Conservation (phyloP, 176 grass and related monocot genomes). For the Carex myosuroides region DNA sequence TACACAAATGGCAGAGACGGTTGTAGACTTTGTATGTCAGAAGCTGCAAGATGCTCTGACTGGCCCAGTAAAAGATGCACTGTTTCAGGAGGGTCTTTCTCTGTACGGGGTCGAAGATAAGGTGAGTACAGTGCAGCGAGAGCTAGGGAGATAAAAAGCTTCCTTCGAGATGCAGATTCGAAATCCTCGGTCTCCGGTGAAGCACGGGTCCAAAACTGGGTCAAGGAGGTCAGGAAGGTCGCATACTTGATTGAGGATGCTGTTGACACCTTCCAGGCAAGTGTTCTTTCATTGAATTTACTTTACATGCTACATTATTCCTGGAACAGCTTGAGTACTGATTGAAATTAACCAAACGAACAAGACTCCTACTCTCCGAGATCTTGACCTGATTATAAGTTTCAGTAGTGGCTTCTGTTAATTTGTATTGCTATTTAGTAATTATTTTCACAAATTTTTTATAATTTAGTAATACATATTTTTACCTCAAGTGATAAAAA, state of each 20-base stretch:
- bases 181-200: not conserved
- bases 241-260: slow-evolving; percentile 22
- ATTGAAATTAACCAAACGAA: too few relatives aligned
- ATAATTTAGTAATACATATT: not conserved
- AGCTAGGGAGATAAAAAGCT: slow-evolving; percentile 16
- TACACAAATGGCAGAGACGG: not conserved
- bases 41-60: slow-evolving; percentile 18
- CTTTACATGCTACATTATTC: not conserved
- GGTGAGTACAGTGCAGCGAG: not conserved
- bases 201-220: slow-evolving; percentile 4
- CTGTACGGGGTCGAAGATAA: slow-evolving; percentile 1
- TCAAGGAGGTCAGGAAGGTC: slow-evolving; percentile 15
- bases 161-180: slow-evolving; percentile 20
- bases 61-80: not conserved
- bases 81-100: not conserved
- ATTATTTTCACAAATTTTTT: not conserved
- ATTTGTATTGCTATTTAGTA: not conserved
- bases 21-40: slow-evolving; percentile 20
- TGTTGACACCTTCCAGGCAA: slow-evolving; percentile 17
- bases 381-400: not conserved
- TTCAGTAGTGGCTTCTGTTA: not conserved
- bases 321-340: not conserved
- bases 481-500: not conserved
- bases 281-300: not conserved
- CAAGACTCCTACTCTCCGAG: not conserved